Conservation (phyloP, 2,329 filamentous ascomycete genomes). For the Fusarium odoratissimum region DNA sequence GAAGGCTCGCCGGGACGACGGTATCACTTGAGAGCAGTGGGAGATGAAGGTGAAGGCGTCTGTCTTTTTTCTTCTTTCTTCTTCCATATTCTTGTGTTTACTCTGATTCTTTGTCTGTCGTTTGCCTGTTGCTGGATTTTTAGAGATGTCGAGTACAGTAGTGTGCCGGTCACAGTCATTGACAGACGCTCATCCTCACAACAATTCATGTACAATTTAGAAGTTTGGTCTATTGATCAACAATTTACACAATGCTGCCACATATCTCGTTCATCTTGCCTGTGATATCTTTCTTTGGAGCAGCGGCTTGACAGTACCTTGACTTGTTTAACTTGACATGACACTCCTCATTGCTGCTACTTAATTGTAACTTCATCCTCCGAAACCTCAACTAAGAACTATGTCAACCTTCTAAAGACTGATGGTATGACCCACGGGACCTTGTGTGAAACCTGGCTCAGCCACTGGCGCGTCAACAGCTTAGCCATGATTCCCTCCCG, state of each 20-base stretch:
- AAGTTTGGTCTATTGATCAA: conserved; percentile 39
- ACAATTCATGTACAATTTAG: conserved; percentile 42
- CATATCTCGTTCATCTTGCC: neutral
- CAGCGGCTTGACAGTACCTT: neutral
- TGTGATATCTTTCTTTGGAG: neutral
- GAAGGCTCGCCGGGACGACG: conserved; percentile 48
- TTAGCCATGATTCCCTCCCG: conserved; percentile 15
- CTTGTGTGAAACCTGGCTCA: conserved; percentile 16
- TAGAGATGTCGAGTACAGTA: conserved; percentile 43
- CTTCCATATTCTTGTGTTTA: conserved; percentile 53
- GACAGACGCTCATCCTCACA: conserved; percentile 42
- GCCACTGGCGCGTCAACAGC: conserved; percentile 1
- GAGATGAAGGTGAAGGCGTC: conserved; percentile 11
- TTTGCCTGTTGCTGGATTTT: conserved; percentile 44
- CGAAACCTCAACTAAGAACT: neutral
- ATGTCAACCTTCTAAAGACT: conserved; percentile 16
- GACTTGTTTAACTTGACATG: neutral
- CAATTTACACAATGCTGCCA: conserved; percentile 46
- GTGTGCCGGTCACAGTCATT: conserved; percentile 50
- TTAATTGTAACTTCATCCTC: neutral
- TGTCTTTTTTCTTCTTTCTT: conserved; percentile 18
- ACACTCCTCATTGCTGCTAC: neutral
- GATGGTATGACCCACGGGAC: conserved; percentile 6
- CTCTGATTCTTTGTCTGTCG: conserved; percentile 51
- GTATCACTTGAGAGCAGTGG: conserved; percentile 45